phyloP scores from a whole-genome alignment of 176 grass and related monocot species.

The Miscanthus lutarioriparius region DNA sequence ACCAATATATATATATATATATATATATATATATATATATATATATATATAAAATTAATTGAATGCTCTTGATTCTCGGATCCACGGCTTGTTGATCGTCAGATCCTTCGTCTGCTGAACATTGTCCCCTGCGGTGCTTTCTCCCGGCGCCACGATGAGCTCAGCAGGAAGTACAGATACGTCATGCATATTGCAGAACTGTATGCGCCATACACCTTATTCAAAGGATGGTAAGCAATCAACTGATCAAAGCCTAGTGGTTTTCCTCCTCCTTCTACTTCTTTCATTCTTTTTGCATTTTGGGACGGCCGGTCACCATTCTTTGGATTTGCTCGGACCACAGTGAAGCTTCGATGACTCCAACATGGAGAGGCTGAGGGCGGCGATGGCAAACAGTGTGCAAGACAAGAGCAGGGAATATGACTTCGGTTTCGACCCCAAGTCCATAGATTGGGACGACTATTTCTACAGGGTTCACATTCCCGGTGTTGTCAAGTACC shows the following conservation, averaged over 20 bases:
- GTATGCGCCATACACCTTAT: constrained; percentile 48
- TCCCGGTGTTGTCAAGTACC: constrained; percentile 24
- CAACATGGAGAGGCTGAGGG: constrained; percentile 12
- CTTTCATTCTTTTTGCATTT: no score
- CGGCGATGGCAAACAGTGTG: not conserved
- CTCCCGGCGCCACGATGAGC: not conserved
- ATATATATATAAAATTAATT: no score
- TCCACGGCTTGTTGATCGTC: no score
- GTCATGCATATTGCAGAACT: constrained; percentile 28
- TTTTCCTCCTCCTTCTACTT: not conserved
- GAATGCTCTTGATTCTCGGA: no score
- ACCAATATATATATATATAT: no score
- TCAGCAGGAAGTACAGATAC: constrained; percentile 31
- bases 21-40: no score
- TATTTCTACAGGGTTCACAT: constrained; percentile 38
- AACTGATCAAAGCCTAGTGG: not conserved
- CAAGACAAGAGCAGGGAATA: not conserved
- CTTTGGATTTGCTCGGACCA: not conserved
- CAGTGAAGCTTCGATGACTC: constrained; percentile 16
- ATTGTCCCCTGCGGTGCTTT: not conserved
- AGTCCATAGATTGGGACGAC: constrained; percentile 1
- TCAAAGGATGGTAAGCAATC: constrained; percentile 31
- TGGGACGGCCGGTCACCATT: no score
- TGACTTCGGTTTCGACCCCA: constrained; percentile 20
- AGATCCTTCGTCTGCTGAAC: constrained; percentile 17